Evolutionary conservation across 2,329 filamentous ascomycete species (phyloP), one percentile per base, ranked within the genome.

Genomic region (Penicillium sp.): DNA sequence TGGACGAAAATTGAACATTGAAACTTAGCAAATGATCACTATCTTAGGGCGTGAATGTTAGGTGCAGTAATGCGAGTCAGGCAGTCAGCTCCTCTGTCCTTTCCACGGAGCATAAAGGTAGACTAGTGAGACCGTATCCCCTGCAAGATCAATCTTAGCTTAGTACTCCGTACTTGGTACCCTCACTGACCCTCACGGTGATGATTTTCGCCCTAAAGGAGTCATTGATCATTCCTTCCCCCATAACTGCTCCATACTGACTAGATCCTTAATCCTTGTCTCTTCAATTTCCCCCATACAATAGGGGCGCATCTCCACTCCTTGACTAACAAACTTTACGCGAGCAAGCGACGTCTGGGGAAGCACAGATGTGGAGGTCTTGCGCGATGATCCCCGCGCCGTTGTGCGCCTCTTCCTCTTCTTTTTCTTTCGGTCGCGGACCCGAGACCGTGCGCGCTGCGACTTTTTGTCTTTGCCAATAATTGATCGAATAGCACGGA

Each of bases 311-410:
- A 35, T 45, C 44, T 26, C 55, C 47, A 57, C 45, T 28, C 33
- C 12, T 26, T 22, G 33, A 40, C 35, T 58, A 45, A 38, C 28
- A 35, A 38, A 40, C 44, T 50, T 37, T 33, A 42, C 47, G 10
- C 10, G n/a, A 51, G 15, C 24, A 30, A 49, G 45, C 24, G 45
- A 49, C 26, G 42, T 65, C 64, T 59, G 64, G 64, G 64, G 64
- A 64, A 62, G 53, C 58, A 47, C 13, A 42, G 28, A 40, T 55
- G 64, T 64, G 64, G 64, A 65, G 64, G 47, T 49, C 30, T 22
- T 28, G n/a, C 35, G 53, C 40, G 58, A 53, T 49, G 58, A 63
- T 61, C 58, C 37, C 47, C 26, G 53, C 35, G 38, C 56, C 57
- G 50, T 62, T 63, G 60, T 42, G 58, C 61, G 58, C 54, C 49